Percentiles rank a stretch among this genome's conserved stretches.
phyloP scores from a whole-genome alignment of 306 rosid genomes.

The Glycine soja region DNA sequence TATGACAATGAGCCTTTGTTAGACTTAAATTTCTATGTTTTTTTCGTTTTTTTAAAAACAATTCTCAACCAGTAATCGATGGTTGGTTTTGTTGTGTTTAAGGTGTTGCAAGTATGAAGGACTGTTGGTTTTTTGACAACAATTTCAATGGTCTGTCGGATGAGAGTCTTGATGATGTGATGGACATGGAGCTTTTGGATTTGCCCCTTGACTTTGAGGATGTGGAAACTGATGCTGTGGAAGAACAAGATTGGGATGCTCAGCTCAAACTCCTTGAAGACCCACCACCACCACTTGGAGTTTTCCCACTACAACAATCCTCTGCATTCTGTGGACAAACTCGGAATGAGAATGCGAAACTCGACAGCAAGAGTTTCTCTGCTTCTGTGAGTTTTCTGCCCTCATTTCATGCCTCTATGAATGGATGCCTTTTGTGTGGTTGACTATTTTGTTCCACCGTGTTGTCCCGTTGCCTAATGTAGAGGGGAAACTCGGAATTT shows the following conservation, averaged over 20 bases:
- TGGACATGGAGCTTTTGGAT: constrained; percentile 55
- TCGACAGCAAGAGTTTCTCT: constrained; percentile 36
- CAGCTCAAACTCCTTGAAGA: constrained; percentile 64
- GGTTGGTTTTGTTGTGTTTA: constrained; percentile 6
- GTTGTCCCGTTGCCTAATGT: neutral
- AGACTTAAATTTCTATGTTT: no score
- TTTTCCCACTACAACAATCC: constrained; percentile 42
- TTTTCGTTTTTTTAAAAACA: no score
- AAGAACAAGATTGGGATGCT: constrained; percentile 64
- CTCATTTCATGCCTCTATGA: neutral
- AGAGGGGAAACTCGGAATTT: neutral
- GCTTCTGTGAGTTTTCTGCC: constrained; percentile 57
- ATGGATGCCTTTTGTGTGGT: no score
- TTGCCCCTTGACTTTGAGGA: constrained; percentile 64
- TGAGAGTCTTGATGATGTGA: constrained; percentile 52
- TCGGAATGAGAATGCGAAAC: constrained; percentile 41
- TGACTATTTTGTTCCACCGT: no score
- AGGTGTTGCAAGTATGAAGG: constrained; percentile 57
- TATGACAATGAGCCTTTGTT: constrained; percentile 10
- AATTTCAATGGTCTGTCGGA: constrained; percentile 52
- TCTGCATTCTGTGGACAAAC: constrained; percentile 21
- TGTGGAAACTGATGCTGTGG: constrained; percentile 54
- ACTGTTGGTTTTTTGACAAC: constrained; percentile 55
- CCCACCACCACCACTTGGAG: constrained; percentile 61
- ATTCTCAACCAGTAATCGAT: neutral